Evolutionary conservation across 1,284 basidiomycete genomes (phyloP), one percentile per base, ranked within the genome.

Genomic region (Ceratobasidium sp.): DNA sequence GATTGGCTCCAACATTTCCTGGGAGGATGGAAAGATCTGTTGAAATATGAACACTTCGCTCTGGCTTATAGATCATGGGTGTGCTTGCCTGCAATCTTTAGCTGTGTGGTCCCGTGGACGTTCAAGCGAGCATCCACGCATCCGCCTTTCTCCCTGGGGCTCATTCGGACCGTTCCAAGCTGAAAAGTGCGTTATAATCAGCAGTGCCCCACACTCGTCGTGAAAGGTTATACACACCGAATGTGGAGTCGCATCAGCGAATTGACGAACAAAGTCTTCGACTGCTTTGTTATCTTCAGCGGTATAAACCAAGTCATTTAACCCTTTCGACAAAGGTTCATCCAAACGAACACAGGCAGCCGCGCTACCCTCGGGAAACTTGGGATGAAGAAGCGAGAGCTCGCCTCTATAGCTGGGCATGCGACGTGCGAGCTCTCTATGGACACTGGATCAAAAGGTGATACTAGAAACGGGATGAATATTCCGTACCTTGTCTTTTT

Each of bases 91-190:
- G 83, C 84, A 25, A 89, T 79, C 76, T 89, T 89, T 56, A 90
- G 77, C 21, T 81, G 78, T 53, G 77, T 72, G 0, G 85, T 80
- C 7, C 87, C 87, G 72, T 89, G 87, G 0, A 89, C 87, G 73
- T 85, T 85, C 54, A 90, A 75, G 1, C 77, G 79, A 2, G 81
- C 70, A 72, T 89, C 85, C 6, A 89, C 85, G 0, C 88, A 87
- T 9, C 87, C 88, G 2, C 81, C 81, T 59, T 79, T 69, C 13
- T 81, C 80, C 23, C 82, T 80, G 0, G 83, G 78, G 73, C 85
- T 87, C 87, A 89, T 89, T 0, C 84, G 82, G 71, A 87, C 88
- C 0, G 87, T 89, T 14, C 85, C 85, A 36, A 85, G 78, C 42
- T 46, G 42, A n/a, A 7, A n/a, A 46, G 14, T 21, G 16, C 4